Evolutionary conservation across 2,329 filamentous ascomycete genomes (phyloP), one percentile per base, ranked within the genome.

Genomic region (Aspergillus versicolor): DNA sequence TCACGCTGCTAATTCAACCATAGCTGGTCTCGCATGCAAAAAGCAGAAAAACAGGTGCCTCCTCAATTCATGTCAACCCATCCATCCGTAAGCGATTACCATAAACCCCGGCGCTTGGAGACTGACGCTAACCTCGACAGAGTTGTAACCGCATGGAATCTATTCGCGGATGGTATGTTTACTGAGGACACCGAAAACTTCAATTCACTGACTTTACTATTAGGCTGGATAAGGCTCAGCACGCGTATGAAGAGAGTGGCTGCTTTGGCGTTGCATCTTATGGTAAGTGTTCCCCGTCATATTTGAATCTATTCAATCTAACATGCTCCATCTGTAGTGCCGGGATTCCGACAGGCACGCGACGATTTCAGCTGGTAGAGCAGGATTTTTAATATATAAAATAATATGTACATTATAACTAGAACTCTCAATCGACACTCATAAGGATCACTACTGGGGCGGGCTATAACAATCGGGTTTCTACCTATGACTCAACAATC

Each of bases 51-150:
- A 59, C 63, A 61, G 4, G 67, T 75, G 4, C 78, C 80, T 7
- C 84, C 83, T 15, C 79, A 86, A 63, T 82, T 86, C 57, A 67
- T 88, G 58, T 82, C 79, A 17, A 87, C 85, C 4, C 85, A 88
- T 73, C 85, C 85, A 24, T 80, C 80, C 45, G 74, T 77, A 67
- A 57, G 71, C 51, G 44, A 15, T 5, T 4, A 3, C 22, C 32
- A 4, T 13, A 11, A 5, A 5, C 7, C 0, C 5, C n/a, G 19
- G 19, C 4, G 6, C 38, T 12, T 21, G 11, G 30, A n/a, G 12
- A 2, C 21, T 2, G 5, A n/a, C 24, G 34, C 54, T 66, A 43
- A 67, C 48, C 13, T 38, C 5, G 38, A 41, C 59, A 74, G 63
- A 79, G 76, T 61, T 79, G 83, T 60, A 84, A 83, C 57, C 77